These are phyloP conservation scores for Sicyos baderoa DNA, from an alignment of 306 rosid genomes.

Conservation along the genomic window DNA sequence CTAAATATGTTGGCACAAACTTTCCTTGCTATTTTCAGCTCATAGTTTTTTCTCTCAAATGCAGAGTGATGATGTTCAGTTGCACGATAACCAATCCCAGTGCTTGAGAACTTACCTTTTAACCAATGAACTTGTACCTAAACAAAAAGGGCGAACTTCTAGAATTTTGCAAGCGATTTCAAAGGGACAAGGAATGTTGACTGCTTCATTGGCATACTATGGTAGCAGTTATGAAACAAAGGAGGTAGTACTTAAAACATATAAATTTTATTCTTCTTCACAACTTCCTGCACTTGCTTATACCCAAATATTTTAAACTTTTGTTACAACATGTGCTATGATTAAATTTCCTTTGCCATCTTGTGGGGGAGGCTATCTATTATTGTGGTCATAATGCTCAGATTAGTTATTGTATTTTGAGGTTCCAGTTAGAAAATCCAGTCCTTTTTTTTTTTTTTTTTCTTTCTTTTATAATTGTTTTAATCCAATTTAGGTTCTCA, in stretches of 20 bases:
- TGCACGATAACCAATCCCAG: constrained; percentile 46
- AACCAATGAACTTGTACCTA: constrained; percentile 46
- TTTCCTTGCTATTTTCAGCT: constrained; percentile 26
- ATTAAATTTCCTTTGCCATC: neutral
- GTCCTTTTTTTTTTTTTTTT: too few species aligned
- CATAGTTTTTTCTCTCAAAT: constrained; percentile 27
- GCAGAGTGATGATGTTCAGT: constrained; percentile 72
- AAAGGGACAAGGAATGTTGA: constrained; percentile 58
- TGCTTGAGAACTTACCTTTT: constrained; percentile 46
- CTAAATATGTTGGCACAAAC: constrained; percentile 16
- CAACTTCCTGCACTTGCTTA: neutral
- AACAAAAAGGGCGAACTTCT: constrained; percentile 53
- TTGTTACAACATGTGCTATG: neutral
- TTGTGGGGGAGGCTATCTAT: constrained; percentile 2
- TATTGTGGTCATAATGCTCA: neutral
- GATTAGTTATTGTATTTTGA: neutral
- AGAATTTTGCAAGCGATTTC: constrained; percentile 64
- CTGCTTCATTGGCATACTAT: constrained; percentile 67
- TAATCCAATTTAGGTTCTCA: constrained; percentile 36
- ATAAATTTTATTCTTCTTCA: constrained; percentile 5
- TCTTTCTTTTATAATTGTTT: neutral
- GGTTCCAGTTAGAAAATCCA: neutral
- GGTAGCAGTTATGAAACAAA: constrained; percentile 39
- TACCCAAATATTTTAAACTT: constrained; percentile 11
- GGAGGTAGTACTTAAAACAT: constrained; percentile 40